phyloP scores from a whole-genome alignment of 2,329 filamentous ascomycete genomes.

The Teratosphaeria pseudoeucalypti region DNA sequence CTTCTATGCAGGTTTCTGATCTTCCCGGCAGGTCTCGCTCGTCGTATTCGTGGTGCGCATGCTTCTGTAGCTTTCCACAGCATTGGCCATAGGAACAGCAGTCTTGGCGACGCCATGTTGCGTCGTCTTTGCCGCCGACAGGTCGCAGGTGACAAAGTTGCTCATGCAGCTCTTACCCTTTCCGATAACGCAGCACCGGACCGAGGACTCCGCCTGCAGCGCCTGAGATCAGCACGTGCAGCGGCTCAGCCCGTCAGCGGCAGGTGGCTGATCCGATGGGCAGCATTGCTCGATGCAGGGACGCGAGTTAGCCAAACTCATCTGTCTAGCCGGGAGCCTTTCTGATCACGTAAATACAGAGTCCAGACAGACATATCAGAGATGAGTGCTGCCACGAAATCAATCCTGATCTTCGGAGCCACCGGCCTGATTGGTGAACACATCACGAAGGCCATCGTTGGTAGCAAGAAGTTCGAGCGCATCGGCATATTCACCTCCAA shows the following conservation, averaged over 20 bases:
- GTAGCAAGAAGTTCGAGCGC: constrained; percentile 38
- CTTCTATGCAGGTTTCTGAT: constrained; percentile 25
- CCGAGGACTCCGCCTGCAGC: too few relatives aligned
- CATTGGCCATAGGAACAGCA: constrained; percentile 39
- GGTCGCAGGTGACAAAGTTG: neutral
- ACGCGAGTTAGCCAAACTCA: neutral
- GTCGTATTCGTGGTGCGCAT: constrained; percentile 13
- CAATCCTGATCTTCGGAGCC: constrained; percentile 44
- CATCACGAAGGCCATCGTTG: constrained; percentile 42
- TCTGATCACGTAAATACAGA: neutral
- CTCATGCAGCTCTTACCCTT: neutral
- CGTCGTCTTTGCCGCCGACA: neutral
- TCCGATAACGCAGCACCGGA: too few relatives aligned
- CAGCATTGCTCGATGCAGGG: neutral
- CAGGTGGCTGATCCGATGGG: neutral
- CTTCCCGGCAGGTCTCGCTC: constrained; percentile 14
- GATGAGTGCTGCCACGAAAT: constrained; percentile 20
- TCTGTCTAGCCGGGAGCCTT: neutral
- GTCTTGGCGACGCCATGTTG: constrained; percentile 33
- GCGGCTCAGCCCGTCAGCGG: neutral
- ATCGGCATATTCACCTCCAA: constrained; percentile 49
- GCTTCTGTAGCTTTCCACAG: constrained; percentile 28
- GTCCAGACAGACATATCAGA: neutral
- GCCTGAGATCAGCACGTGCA: neutral
- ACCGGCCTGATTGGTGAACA: constrained; percentile 44